Conservation (phyloP, 1,139 yeast species). For the Kodamaea ohmeri region DNA sequence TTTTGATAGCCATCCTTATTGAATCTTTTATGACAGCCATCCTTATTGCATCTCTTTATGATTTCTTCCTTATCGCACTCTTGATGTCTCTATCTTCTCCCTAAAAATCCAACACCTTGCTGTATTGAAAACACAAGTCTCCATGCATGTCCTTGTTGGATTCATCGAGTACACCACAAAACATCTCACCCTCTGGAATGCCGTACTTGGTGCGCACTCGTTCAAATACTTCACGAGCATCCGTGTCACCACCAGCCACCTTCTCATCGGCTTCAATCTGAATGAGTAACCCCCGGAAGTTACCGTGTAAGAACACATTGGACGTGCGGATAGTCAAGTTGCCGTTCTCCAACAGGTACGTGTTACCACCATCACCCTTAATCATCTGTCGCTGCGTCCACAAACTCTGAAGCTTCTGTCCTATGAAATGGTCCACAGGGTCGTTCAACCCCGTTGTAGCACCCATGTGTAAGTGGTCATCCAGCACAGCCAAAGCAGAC, state of each 20-base stretch:
- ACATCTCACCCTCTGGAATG: slow-evolving; percentile 41
- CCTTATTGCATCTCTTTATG: no score
- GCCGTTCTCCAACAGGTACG: slow-evolving; percentile 52
- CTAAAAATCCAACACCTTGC: slow-evolving; percentile 43
- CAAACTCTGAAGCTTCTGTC: slow-evolving; percentile 61
- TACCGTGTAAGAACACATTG: slow-evolving; percentile 72
- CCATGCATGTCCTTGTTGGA: slow-evolving; percentile 33
- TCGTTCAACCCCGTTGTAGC: slow-evolving; percentile 51
- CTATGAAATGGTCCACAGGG: slow-evolving; percentile 46
- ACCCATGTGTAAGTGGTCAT: slow-evolving; percentile 39
- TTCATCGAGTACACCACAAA: slow-evolving; percentile 33
- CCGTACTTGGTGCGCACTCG: slow-evolving; percentile 35
- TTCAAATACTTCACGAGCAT: slow-evolving; percentile 25
- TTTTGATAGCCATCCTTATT: no score
- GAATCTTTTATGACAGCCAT: no score
- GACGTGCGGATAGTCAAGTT: slow-evolving; percentile 55
- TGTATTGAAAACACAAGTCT: slow-evolving; percentile 47
- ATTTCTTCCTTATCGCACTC: no score
- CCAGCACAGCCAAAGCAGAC: slow-evolving; percentile 29
- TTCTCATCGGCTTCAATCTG: slow-evolving; percentile 43
- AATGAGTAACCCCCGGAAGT: slow-evolving; percentile 65
- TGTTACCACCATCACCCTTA: slow-evolving; percentile 74
- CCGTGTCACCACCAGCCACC: slow-evolving; percentile 12
- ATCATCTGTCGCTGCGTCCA: slow-evolving; percentile 75
- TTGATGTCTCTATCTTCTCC: background rate